Evolutionary conservation across 192 early-diverging fungal genomes (phyloP), one percentile per base, ranked within the genome.

Genomic region (Mortierella antarctica): DNA sequence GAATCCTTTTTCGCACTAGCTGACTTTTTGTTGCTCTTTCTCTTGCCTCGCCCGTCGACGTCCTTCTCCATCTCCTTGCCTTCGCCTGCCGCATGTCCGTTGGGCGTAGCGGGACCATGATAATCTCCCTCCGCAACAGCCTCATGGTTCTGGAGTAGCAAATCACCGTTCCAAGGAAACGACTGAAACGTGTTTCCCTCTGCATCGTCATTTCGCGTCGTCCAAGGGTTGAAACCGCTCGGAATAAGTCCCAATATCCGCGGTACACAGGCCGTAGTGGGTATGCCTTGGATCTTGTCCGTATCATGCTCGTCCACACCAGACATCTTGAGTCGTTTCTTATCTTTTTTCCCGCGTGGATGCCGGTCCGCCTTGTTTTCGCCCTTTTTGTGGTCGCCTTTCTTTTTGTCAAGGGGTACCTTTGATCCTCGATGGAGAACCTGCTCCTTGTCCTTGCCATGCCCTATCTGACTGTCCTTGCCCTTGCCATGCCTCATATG

Each of bases 171-270:
- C 74, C 74, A 77, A 1, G 62, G 44, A 62, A 77, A 77, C 0
- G 39, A 20, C 10, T 77, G 74, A 21, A 70, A 42, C 1, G 53
- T 10, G 50, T 77, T 74, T 0, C 57, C 74, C 10, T 69, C 66
- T 8, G 60, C 17, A 12, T 61, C 59, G 11, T 67, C 74, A 9
- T 61, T 62, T 5, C 74, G 67, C 21, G 62, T 65, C 14, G 46
- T 65, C 75, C 75, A 78, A 8, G 75, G 68, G 15, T 71, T 70
- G 50, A 65, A 78, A 4, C 75, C 75, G 11, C 65, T 62, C 0
- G 75, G 75, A 39, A 78, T 78, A n/a, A 78, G 6, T 0, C 75
- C 67, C 51, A 78, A 55, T 46, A 78, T 78, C 21, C 75, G 61
- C 7, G 75, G 75, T 0, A 78, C 40, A 65, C 75, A 78, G 21